Conservation (phyloP, 106 monocot genomes). For the Iris macrosiphon region DNA sequence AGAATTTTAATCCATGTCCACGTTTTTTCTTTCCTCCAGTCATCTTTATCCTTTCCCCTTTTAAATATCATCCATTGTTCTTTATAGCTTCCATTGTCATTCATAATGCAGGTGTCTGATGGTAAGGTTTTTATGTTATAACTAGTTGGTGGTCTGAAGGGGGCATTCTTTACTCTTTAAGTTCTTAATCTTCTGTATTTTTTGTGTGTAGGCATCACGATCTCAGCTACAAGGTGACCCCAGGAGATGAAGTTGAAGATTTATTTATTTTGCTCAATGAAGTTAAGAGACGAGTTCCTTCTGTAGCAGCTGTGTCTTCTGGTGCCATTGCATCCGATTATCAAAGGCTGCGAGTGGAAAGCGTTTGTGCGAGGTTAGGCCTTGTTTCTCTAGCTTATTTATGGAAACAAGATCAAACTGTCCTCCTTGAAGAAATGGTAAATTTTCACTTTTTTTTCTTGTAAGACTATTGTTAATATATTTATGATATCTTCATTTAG, state of each 20-base stretch:
- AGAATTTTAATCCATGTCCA: no score
- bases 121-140: no score
- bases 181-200: constrained; percentile 1
- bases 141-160: no score
- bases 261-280: constrained; percentile 75
- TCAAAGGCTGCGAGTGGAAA: constrained; percentile 94
- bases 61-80: no score
- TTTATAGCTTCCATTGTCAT: no score
- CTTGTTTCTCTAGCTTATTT: constrained; percentile 95
- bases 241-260: constrained; percentile 97
- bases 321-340: constrained; percentile 99
- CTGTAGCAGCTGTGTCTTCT: constrained; percentile 79
- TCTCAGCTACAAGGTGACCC: constrained; percentile 56
- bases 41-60: no score
- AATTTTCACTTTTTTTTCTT: constrained; percentile 1
- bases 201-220: constrained; percentile 52
- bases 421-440: constrained; percentile 96
- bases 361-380: constrained; percentile 90
- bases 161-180: no score
- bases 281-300: constrained; percentile 74
- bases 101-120: no score
- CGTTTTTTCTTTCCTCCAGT: no score
- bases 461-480: background rate
- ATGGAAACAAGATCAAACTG: constrained; percentile 92
- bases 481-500: background rate